Conservation (phyloP, 345 rosid species). For the Gossypium australe region DNA sequence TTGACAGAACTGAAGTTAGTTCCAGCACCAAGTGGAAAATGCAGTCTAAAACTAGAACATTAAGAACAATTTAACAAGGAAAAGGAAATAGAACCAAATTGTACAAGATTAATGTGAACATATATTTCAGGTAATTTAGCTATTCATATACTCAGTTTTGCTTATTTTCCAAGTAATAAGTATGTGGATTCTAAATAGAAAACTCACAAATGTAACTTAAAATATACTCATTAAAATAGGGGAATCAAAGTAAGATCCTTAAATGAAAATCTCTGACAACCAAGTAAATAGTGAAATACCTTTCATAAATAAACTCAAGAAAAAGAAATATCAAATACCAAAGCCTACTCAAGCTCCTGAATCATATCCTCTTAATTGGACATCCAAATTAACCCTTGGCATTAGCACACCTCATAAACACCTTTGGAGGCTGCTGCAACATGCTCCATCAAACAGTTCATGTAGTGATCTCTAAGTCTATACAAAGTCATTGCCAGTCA, state of each 20-base stretch:
- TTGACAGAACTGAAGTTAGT: conserved; percentile 16
- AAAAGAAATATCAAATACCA: neutral
- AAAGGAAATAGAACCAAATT: conserved; percentile 4
- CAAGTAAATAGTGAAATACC: neutral
- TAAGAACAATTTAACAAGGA: neutral
- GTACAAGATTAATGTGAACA: neutral
- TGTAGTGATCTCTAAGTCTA: neutral
- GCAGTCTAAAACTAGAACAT: neutral
- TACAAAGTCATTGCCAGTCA: neutral
- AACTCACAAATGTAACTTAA: neutral
- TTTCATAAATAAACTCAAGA: neutral
- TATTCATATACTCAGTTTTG: neutral
- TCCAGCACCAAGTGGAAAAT: neutral
- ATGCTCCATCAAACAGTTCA: neutral
- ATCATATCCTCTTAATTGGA: neutral
- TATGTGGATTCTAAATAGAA: neutral
- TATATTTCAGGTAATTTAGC: neutral
- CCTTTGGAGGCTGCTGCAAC: neutral
- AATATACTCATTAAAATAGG: neutral
- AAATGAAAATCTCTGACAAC: neutral
- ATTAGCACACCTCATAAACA: neutral
- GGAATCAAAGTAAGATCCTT: neutral
- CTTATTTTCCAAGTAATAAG: neutral
- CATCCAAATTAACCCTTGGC: neutral
- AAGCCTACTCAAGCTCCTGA: neutral